These are phyloP conservation scores for Euphrasia arctica DNA, from an alignment of 305 asterid genomes.

Conservation along the genomic window DNA sequence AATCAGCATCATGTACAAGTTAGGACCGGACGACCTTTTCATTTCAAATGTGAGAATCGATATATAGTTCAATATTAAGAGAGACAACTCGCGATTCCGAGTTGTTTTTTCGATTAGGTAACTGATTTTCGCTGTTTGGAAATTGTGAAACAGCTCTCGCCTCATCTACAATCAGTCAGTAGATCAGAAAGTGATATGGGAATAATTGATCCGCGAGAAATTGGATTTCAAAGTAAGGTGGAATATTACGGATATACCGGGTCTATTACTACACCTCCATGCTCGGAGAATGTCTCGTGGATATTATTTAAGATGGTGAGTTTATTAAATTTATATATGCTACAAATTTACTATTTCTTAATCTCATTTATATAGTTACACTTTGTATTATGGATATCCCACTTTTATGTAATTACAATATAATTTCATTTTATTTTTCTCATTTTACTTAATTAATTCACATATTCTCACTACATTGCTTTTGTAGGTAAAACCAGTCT, in stretches of 20 bases:
- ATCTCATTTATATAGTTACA: not conserved
- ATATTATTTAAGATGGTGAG: constrained; percentile 52
- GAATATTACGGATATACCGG: constrained; percentile 66
- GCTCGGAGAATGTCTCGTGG: constrained; percentile 80
- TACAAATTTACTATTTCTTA: not conserved
- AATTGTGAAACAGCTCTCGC: not conserved
- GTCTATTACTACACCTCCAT: constrained; percentile 84
- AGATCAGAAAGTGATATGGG: constrained; percentile 39
- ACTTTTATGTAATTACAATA: not conserved
- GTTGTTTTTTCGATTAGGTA: too few relatives aligned
- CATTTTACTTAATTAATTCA: too few relatives aligned
- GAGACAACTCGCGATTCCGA: too few relatives aligned
- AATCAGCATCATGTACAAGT: too few relatives aligned
- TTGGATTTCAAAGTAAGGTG: constrained; percentile 42
- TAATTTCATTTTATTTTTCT: not conserved
- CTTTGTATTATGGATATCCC: too few relatives aligned
- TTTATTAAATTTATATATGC: not conserved
- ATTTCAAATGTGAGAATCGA: too few relatives aligned
- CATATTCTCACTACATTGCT: constrained; percentile 34
- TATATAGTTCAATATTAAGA: too few relatives aligned
- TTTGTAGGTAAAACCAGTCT: constrained; percentile 19
- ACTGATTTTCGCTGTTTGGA: too few relatives aligned
- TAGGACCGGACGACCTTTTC: too few relatives aligned
- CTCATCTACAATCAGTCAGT: not conserved
- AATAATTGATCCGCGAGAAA: constrained; percentile 38